Conservation (phyloP, 345 rosid genomes). For the Excoecaria cochinchinensis region DNA sequence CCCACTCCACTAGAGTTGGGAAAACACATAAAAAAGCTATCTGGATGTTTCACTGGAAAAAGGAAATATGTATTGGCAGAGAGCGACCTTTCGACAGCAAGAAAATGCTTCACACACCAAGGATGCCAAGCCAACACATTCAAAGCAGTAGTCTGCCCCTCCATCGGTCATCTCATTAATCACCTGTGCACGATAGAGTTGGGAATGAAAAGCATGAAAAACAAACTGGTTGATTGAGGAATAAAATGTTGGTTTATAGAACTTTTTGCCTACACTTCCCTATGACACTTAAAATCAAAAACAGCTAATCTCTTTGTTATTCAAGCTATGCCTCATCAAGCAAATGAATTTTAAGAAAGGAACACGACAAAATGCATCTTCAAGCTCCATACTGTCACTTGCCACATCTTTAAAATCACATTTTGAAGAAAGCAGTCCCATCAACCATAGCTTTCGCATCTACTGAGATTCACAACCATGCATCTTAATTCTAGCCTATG, state of each 20-base stretch:
- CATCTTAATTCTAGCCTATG: neutral
- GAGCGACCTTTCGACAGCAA: slow-evolving; percentile 59
- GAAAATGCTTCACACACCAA: slow-evolving; percentile 68
- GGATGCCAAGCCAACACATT: slow-evolving; percentile 61
- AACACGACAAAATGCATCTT: neutral
- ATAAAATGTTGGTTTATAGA: neutral
- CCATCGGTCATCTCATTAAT: slow-evolving; percentile 72
- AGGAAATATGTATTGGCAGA: neutral
- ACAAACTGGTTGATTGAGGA: neutral
- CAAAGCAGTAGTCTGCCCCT: slow-evolving; percentile 86
- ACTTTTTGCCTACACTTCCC: neutral
- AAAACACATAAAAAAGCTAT: neutral
- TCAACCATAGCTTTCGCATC: neutral
- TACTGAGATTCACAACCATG: neutral
- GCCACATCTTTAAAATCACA: neutral
- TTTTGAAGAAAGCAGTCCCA: neutral
- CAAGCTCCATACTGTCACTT: neutral
- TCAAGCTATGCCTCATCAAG: too few species aligned
- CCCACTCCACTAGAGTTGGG: neutral
- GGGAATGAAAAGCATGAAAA: neutral
- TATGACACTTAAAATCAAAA: too few species aligned
- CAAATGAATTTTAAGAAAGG: neutral
- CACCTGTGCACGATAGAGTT: slow-evolving; percentile 28
- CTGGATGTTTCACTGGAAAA: neutral
- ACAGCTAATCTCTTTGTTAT: too few species aligned